Evolutionary conservation across 495 filamentous ascomycete species (phyloP).

Genomic region (Haplographium delicatum): DNA sequence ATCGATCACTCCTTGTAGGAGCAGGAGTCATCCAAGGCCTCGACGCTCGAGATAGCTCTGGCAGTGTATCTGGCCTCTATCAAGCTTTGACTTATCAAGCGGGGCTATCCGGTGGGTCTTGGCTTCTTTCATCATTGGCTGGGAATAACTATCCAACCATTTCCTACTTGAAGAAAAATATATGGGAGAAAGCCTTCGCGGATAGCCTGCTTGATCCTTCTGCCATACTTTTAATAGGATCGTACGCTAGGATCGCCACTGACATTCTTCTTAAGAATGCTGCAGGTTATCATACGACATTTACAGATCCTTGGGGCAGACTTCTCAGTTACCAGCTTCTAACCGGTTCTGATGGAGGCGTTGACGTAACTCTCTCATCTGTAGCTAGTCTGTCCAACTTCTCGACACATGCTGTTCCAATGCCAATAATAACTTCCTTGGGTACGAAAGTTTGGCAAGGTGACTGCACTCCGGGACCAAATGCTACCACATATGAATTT

Average conservation of each 20-base stretch:
- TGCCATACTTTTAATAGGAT: slow-evolving; percentile 12
- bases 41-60: slow-evolving; percentile 34
- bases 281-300: slow-evolving; percentile 35
- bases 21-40: slow-evolving; percentile 42
- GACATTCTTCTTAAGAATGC: slow-evolving; percentile 35
- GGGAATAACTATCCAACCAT: slow-evolving; percentile 42
- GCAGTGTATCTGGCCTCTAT: slow-evolving; percentile 35
- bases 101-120: slow-evolving; percentile 41
- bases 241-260: slow-evolving; percentile 25
- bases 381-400: slow-evolving; percentile 33
- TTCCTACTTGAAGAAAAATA: slow-evolving; percentile 25
- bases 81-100: slow-evolving; percentile 42
- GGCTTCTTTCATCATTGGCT: slow-evolving; percentile 39
- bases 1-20: slow-evolving; percentile 36
- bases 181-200: slow-evolving; percentile 36
- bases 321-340: slow-evolving; percentile 38
- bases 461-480: slow-evolving; percentile 30
- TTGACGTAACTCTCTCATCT: slow-evolving; percentile 28
- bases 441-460: slow-evolving; percentile 27
- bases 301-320: slow-evolving; percentile 39
- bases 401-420: slow-evolving; percentile 32
- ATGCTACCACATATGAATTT: slow-evolving; percentile 40
- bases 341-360: slow-evolving; percentile 33
- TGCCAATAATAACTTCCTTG: slow-evolving; percentile 39
- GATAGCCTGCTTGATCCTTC: slow-evolving; percentile 29